Percentiles rank a stretch among this genome's conserved stretches.
phyloP scores from a whole-genome alignment of 331 rosid species.

The Spiraea crenata region DNA sequence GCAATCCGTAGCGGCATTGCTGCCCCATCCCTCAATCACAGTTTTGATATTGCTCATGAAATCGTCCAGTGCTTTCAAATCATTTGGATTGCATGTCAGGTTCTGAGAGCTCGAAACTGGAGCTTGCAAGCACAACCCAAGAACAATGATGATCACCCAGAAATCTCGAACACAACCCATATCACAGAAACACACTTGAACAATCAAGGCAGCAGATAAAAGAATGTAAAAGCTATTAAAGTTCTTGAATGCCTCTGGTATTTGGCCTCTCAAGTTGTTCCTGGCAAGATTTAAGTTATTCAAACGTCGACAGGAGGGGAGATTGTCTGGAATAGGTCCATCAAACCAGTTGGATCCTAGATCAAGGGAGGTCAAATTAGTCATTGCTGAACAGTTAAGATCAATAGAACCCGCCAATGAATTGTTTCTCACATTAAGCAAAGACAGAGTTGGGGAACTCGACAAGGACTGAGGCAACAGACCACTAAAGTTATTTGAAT shows the following conservation, averaged over 20 bases:
- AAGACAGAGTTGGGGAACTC: background rate
- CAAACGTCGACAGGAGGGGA: constrained; percentile 26
- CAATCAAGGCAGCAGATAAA: background rate
- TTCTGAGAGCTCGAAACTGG: constrained; percentile 25
- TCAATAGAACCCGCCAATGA: constrained; percentile 18
- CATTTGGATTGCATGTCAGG: constrained; percentile 21
- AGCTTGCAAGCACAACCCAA: constrained; percentile 26
- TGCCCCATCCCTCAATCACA: constrained; percentile 16
- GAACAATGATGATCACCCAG: constrained; percentile 20
- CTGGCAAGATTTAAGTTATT: constrained; percentile 6
- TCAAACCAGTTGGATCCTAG: constrained; percentile 25
- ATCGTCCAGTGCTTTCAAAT: constrained; percentile 21
- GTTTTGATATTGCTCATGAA: constrained; percentile 18
- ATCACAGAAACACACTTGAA: background rate
- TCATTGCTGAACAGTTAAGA: constrained; percentile 25
- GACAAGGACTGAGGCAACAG: constrained; percentile 9
- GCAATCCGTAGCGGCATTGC: constrained; percentile 30
- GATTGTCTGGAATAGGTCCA: constrained; percentile 26
- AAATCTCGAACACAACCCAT: constrained; percentile 26
- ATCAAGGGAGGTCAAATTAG: constrained; percentile 16
- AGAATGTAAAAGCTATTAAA: too few relatives aligned
- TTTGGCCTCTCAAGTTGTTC: constrained; percentile 13
- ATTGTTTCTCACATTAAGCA: constrained; percentile 31
- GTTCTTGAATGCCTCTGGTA: constrained; percentile 30
- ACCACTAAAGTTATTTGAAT: constrained; percentile 22